A percentile compares a stretch with the other conserved stretches of the same genome.
Conservation (phyloP, 106 monocot species). For the Amphibolis antarctica region DNA sequence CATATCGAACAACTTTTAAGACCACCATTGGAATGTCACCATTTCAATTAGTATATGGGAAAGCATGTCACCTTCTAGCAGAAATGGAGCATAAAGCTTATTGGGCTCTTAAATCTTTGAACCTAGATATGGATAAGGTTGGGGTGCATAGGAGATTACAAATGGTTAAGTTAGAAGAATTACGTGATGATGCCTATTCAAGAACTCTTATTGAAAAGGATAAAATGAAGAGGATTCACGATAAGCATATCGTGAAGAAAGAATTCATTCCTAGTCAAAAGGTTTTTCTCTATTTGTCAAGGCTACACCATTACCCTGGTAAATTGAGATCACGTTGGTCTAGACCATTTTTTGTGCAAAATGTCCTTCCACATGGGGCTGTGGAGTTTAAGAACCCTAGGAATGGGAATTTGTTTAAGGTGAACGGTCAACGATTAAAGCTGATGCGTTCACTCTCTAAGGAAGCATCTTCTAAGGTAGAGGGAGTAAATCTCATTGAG, state of each 20-base stretch:
- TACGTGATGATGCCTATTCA: background rate
- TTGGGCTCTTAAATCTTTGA: background rate
- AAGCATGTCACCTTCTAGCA: background rate
- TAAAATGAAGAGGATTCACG: background rate
- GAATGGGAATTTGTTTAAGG: background rate
- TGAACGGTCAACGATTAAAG: background rate
- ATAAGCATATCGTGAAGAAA: background rate
- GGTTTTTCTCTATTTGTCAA: background rate
- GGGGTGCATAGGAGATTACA: background rate
- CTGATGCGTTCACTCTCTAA: too few species aligned
- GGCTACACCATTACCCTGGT: background rate
- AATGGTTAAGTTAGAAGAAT: background rate
- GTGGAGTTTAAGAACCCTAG: background rate
- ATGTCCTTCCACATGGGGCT: background rate
- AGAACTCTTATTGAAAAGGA: background rate
- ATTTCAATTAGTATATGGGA: background rate
- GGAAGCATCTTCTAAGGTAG: too few species aligned
- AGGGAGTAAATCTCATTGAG: too few species aligned
- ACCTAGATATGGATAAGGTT: background rate
- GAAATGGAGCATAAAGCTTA: background rate
- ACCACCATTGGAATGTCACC: slow-evolving; percentile 3
- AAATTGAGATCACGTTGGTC: background rate
- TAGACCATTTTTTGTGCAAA: background rate
- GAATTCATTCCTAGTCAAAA: background rate
- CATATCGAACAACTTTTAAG: slow-evolving; percentile 2